Conservation (phyloP, 108 stramenopile genomes). For the Licmophora abbreviata region DNA sequence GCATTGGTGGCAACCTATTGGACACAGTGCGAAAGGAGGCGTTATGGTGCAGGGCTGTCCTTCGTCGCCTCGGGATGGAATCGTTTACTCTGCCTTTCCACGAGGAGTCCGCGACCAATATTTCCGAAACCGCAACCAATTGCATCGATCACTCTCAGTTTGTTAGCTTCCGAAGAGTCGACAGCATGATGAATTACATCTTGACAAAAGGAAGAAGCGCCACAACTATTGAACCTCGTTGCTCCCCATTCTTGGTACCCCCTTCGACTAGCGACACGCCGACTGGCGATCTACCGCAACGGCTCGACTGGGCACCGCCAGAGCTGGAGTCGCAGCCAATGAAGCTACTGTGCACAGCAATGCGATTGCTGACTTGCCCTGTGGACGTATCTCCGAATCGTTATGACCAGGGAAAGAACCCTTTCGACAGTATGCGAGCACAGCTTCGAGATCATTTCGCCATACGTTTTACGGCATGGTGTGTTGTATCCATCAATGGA, state of each 20-base stretch:
- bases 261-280: no score
- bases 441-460: no score
- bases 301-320: slow-evolving; percentile 22
- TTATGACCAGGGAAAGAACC: no score
- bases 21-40: slow-evolving; percentile 18
- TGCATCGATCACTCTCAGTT: background rate
- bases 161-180: slow-evolving; percentile 31
- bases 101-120: slow-evolving; percentile 3
- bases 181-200: slow-evolving; percentile 19
- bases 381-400: no score
- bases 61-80: slow-evolving; percentile 36
- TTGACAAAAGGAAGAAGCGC: no score
- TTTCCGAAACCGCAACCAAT: background rate
- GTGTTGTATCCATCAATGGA: no score
- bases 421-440: no score
- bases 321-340: slow-evolving; percentile 16
- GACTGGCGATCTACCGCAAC: no score
- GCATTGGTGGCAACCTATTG: background rate
- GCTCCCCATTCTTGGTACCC: no score
- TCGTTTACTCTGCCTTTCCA: slow-evolving; percentile 19
- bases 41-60: slow-evolving; percentile 20
- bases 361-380: background rate
- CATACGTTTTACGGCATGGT: no score
- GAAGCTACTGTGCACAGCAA: slow-evolving; percentile 15
- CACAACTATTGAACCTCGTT: no score